Evolutionary conservation across 2,329 filamentous ascomycete genomes (phyloP), one percentile per base, ranked within the genome.

Genomic region (Colletotrichum sp.): DNA sequence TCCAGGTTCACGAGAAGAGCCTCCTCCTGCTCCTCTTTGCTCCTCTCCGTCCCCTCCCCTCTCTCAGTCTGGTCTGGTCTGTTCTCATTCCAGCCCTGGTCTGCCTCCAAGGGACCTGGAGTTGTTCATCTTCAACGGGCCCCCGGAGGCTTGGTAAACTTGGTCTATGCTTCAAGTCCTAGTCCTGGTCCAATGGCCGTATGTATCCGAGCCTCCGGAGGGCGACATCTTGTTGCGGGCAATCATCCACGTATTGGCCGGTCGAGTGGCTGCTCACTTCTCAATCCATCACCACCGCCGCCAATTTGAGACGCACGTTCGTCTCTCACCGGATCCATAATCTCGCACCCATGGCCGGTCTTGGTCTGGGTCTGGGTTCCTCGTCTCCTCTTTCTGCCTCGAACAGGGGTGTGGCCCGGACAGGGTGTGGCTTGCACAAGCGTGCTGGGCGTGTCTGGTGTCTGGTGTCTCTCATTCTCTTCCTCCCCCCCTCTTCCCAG

Each of bases 321-420:
- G 70, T 75, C 64, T 75, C 73, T 75, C 73, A 73, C 73, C 73
- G 73, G 73, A 75, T 75, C 73, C 73, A 75, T 75, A 75, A 75
- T 75, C 69, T 75, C 57, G 73, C 57, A 72, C 57, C 73, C 69
- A 67, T 68, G 73, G 13, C 63, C 71, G 63, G 71, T 72, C 69
- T 48, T 72, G 62, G 69, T 64, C 73, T 63, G 34, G 68, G 68
- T 70, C 57, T 63, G 57, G 68, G 68, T 70, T 63, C 34, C 68
- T 63, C 69, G 73, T 75, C 73, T 75, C 73, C 73, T 73, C 69
- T 72, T 75, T 59, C 64, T 75, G 63, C 30, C 63, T 71, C 70
- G 64, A 71, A 72, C 69, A 75, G 69, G 73, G 69, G 64, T 72
- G 73, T 72, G 69, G 64, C 32, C 73, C 30, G 72, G 57, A 75